Base-by-base conservation (phyloP, 2,329 filamentous ascomycete genomes). In the Periconia sp. region DNA sequence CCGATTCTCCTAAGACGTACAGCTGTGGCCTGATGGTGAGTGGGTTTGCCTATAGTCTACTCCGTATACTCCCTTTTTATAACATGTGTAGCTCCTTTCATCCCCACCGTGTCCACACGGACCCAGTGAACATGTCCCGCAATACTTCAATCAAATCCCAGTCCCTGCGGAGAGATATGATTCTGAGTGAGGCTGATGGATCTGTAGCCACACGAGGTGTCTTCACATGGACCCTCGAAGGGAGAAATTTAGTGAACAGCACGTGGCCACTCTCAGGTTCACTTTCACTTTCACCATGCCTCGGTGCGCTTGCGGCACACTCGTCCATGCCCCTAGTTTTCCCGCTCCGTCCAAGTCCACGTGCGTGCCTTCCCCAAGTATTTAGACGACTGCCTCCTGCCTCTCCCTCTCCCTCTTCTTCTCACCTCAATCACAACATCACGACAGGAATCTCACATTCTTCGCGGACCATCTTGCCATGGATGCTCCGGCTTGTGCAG, bases 231-330 rank as follows among this genome's bases (percentile, higher is more conserved):
- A 11, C 7, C 5, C 19, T 37, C 13, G 12, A 19, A 15, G 18
- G 16, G 29, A n/a, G 16, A 32, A 32, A 17, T 10, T 18, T 16
- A 17, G 22, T n/a, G 19, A 17, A 29, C 11, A 26, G 12, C 13
- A 10, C n/a, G 35, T n/a, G n/a, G n/a, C n/a, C n/a, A n/a, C n/a
- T n/a, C n/a, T n/a, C n/a, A n/a, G n/a, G 19, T 43, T 43, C 36
- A 33, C 18, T 18, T 36, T 40, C 42, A 45, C 40, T 31, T 48
- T 43, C 40, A 48, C 45, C 28, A 15, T 18, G 18, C 30, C 22
- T 19, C 31, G n/a, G 22, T 32, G 16, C 29, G 29, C 15, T 13
- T 30, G 15, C 8, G 9, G 13, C 5, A 24, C 13, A n/a, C 8
- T 31, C 19, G 15, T n/a, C 15, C 16, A 12, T 38, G n/a, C 13